Base-by-base conservation (phyloP, 331 rosid genomes). In the Stylosanthes scabra region DNA sequence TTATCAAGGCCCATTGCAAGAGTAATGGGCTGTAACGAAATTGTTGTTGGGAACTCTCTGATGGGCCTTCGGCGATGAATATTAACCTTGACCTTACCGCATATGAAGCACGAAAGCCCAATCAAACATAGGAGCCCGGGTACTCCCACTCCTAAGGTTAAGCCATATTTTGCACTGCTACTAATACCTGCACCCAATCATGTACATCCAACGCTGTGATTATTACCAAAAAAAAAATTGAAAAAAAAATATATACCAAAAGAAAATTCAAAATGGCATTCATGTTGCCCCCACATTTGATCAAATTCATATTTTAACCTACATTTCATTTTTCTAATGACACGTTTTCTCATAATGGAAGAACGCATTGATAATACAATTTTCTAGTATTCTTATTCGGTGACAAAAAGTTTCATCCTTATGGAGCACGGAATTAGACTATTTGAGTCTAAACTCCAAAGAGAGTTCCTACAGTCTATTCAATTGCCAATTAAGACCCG, bases 91-190 rank as follows among this genome's bases (percentile, higher is more conserved):
- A 68, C 7, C 46, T 47, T 72, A 0, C 80, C 46, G 9, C 81
- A 82, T 0, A 82, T 2, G 70, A 3, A 80, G 45, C 83, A 70
- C 6, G 37, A 39, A 0, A 90, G 9, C 9, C 81, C 89, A 14
- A 87, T 57, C 31, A 87, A 1, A 56, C 87, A 76, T 20, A 90
- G 1, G 1, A 87, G 6, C 25, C 85, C 96, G 0, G 92, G 96
- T 52, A 89, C 70, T 58, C 82, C 90, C 29, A 81, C 73, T 11
- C 87, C 90, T 39, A 90, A n/a, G 47, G 75, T 9, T 41, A 90
- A 37, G 12, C 86, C 89, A 11, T 87, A 90, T 44, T 74, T 90
- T 10, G 57, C 89, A 58, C 81, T 45, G 66, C 84, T 82, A 13
- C 90, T 61, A 25, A 87, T 42, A 46, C 82, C 96, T 90, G 77